Percentiles rank a stretch among this genome's conserved stretches.
Conservation (phyloP, 2,329 filamentous ascomycete species). For the Fusarium coffeatum region DNA sequence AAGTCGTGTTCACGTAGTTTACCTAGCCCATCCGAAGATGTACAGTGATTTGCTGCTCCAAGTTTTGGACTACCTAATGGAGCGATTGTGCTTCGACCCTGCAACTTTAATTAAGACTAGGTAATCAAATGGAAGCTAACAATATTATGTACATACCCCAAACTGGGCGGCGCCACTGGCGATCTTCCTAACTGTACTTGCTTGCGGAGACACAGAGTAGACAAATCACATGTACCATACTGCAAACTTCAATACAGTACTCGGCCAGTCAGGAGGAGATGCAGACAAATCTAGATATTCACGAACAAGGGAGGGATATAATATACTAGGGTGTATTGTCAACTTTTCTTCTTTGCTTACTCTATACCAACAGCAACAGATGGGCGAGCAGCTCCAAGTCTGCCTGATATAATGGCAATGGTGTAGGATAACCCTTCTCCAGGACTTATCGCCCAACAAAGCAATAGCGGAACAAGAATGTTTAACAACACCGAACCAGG, state of each 20-base stretch:
- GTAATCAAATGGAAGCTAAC: background rate
- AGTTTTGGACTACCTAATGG: background rate
- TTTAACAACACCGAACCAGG: conserved; percentile 4
- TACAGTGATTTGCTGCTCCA: background rate
- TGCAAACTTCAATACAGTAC: background rate
- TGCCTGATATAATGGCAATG: conserved; percentile 25
- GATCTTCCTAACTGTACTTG: background rate
- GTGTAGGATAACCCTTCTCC: conserved; percentile 33
- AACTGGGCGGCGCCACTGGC: background rate
- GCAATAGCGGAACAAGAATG: conserved; percentile 9
- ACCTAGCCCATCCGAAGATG: background rate
- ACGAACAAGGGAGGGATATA: background rate
- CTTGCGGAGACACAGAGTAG: background rate
- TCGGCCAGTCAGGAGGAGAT: background rate
- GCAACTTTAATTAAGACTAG: background rate
- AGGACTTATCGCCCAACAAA: conserved; percentile 20
- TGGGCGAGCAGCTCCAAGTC: background rate
- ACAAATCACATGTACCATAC: background rate
- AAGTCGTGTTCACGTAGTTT: background rate
- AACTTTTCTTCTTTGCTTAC: conserved; percentile 22
- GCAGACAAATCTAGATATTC: background rate
- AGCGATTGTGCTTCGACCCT: background rate
- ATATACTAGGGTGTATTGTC: background rate
- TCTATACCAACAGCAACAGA: conserved; percentile 24
- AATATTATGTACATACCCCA: background rate